These are phyloP conservation scores for Lophiostoma macrostomum DNA, from an alignment of 495 filamentous ascomycete genomes.

Conservation along the genomic window DNA sequence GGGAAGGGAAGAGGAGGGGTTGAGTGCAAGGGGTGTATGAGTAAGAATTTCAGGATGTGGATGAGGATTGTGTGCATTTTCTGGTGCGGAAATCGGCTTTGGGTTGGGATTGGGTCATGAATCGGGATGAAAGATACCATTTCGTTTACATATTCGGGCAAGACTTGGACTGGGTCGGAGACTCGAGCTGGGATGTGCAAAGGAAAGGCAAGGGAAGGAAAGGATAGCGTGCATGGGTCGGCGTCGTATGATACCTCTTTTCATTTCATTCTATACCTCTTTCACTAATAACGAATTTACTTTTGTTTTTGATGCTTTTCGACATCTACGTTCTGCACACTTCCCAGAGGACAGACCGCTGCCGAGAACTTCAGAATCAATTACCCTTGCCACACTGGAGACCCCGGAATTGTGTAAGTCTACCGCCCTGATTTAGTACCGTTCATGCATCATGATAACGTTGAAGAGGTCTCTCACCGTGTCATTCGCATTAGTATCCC, in stretches of 20 bases:
- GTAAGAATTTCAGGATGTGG: not conserved
- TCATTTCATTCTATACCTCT: not conserved
- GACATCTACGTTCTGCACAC: too few relatives aligned
- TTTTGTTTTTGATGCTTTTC: too few relatives aligned
- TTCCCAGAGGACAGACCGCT: too few relatives aligned
- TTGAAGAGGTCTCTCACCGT: not conserved
- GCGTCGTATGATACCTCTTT: not conserved
- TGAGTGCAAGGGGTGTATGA: not conserved
- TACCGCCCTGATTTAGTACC: not conserved
- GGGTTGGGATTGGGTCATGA: not conserved
- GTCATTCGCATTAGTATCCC: not conserved
- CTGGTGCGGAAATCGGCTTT: not conserved
- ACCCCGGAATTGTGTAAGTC: not conserved
- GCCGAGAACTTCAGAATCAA: too few relatives aligned
- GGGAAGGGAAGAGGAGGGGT: not conserved
- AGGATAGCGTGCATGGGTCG: not conserved
- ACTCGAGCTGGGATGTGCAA: not conserved
- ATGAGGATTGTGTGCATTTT: not conserved
- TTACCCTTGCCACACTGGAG: constrained; percentile 1
- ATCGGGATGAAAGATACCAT: not conserved
- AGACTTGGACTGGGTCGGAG: not conserved
- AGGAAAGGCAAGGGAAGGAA: not conserved
- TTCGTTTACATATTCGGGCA: not conserved
- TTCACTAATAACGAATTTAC: constrained; percentile 3
- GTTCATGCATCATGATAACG: not conserved